phyloP scores from a whole-genome alignment of 2,329 filamentous ascomycete genomes.

The Penicillium sp. region DNA sequence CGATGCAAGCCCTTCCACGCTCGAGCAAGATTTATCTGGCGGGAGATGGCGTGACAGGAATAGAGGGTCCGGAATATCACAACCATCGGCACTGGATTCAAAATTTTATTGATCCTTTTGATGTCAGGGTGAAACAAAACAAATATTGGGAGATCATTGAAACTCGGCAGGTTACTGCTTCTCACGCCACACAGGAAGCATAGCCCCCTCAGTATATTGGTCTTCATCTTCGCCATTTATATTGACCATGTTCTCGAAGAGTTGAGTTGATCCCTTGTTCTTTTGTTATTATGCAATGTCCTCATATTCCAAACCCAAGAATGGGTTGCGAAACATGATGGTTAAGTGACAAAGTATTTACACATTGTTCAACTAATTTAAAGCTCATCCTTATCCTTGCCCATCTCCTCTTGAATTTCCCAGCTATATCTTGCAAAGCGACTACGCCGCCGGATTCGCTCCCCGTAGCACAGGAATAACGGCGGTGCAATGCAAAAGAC shows the following conservation, averaged over 20 bases:
- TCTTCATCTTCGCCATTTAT: neutral
- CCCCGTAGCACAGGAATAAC: slow-evolving; percentile 41
- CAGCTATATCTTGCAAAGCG: slow-evolving; percentile 38
- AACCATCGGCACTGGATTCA: slow-evolving; percentile 47
- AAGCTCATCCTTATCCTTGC: slow-evolving; percentile 22
- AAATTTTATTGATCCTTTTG: slow-evolving; percentile 46
- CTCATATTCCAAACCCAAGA: too few relatives aligned
- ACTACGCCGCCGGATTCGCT: slow-evolving; percentile 36
- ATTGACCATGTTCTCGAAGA: neutral
- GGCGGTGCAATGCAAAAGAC: slow-evolving; percentile 40
- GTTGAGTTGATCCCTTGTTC: too few relatives aligned
- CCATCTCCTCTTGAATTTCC: slow-evolving; percentile 26
- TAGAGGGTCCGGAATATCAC: slow-evolving; percentile 50
- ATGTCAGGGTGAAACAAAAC: slow-evolving; percentile 39
- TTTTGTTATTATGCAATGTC: too few relatives aligned
- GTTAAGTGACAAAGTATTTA: too few relatives aligned
- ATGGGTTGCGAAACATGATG: too few relatives aligned
- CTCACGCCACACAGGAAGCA: neutral
- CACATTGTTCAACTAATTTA: too few relatives aligned
- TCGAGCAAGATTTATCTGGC: slow-evolving; percentile 53
- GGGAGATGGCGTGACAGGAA: slow-evolving; percentile 52
- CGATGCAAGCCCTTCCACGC: slow-evolving; percentile 49
- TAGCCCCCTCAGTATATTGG: slow-evolving; percentile 3
- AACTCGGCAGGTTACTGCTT: neutral
- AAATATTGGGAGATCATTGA: slow-evolving; percentile 39